Conservation (phyloP, 441 rosid species). For the Rhodomyrtus psidioides region DNA sequence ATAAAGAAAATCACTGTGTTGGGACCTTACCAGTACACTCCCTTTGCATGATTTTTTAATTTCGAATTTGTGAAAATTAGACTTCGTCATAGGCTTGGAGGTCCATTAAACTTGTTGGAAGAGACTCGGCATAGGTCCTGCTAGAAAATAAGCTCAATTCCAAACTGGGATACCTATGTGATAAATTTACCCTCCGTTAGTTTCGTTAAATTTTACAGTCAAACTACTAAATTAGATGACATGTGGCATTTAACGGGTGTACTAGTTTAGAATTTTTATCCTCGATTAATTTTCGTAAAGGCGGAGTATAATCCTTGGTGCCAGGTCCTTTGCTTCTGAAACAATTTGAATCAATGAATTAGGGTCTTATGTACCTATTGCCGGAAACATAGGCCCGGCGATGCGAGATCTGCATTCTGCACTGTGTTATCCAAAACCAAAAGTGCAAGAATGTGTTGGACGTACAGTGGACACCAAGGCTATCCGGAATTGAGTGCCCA, state of each 20-base stretch:
- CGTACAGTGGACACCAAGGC: neutral
- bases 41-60: no score
- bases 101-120: neutral
- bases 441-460: neutral
- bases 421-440: neutral
- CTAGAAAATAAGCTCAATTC: neutral
- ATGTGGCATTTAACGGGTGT: no score
- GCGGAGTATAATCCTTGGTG: neutral
- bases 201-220: no score
- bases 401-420: neutral
- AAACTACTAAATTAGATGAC: no score
- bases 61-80: neutral
- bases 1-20: no score
- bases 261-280: no score
- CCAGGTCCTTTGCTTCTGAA: neutral
- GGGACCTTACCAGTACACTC: no score
- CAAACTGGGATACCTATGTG: no score
- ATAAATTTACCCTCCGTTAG: no score
- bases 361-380: neutral
- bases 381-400: neutral
- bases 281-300: neutral
- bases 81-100: neutral
- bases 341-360: neutral
- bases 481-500: neutral
- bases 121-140: neutral